A percentile compares a stretch with the other conserved stretches of the same genome.
phyloP scores from a whole-genome alignment of 116 monocot genomes.

The Cymodocea nodosa region DNA sequence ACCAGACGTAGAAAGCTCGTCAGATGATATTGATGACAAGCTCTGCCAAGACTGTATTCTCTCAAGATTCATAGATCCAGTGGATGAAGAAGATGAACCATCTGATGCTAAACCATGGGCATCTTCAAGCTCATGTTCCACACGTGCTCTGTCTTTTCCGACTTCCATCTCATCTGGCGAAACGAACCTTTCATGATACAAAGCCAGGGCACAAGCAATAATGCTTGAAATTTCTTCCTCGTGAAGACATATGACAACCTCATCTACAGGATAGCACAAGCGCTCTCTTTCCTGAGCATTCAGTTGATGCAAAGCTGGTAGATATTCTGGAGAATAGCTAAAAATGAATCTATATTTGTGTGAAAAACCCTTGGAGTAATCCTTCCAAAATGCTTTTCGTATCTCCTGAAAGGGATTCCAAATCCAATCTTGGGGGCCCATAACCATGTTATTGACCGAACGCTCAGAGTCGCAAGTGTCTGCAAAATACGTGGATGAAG shows the following conservation, averaged over 20 bases:
- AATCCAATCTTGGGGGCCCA: slow-evolving; percentile 42
- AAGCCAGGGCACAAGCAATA: slow-evolving; percentile 58
- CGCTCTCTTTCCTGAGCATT: slow-evolving; percentile 18
- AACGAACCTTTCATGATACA: slow-evolving; percentile 21
- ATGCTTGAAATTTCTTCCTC: slow-evolving; percentile 92
- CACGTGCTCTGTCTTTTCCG: slow-evolving; percentile 12
- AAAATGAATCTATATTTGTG: slow-evolving; percentile 47
- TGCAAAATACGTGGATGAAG: neutral
- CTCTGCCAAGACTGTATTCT: slow-evolving; percentile 17
- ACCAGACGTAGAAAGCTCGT: slow-evolving; percentile 21
- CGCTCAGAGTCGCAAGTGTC: neutral
- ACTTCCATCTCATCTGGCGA: slow-evolving; percentile 12
- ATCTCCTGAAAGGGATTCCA: slow-evolving; percentile 64
- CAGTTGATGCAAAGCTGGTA: slow-evolving; percentile 29
- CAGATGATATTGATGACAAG: slow-evolving; percentile 40
- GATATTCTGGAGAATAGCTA: slow-evolving; percentile 28
- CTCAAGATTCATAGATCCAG: slow-evolving; percentile 35
- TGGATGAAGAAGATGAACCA: slow-evolving; percentile 31
- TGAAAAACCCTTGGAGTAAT: slow-evolving; percentile 32
- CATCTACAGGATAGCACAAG: slow-evolving; percentile 41
- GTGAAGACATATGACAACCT: slow-evolving; percentile 37
- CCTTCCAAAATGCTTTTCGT: slow-evolving; percentile 30
- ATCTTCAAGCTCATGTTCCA: slow-evolving; percentile 18
- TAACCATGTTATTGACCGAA: slow-evolving; percentile 2
- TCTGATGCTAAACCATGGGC: slow-evolving; percentile 15